Base-by-base conservation (phyloP, 2,329 filamentous ascomycete species). In the Apiospora aurea region DNA sequence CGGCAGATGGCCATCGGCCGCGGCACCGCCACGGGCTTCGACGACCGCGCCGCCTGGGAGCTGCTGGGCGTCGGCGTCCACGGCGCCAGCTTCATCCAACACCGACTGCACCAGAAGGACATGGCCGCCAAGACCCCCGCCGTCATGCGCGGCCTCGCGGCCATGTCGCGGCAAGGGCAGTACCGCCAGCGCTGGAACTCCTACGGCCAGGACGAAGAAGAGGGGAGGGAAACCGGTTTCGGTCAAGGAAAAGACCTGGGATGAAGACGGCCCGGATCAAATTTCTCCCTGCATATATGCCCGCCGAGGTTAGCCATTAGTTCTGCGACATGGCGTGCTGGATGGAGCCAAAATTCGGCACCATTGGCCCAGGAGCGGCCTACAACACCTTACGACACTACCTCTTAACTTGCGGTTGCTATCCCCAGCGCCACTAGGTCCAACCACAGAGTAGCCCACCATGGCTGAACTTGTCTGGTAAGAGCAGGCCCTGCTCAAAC, bases 1-100 rank as follows among this genome's bases (percentile, higher is more conserved):
- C 77, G 78, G 49, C 79, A 79, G 71, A 71, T 79, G 24, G 75
- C 71, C 24, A 21, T 41, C n/a, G 68, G 68, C 10, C 68, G 68
- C n/a, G 75, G 70, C 34, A 77, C 77, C 57, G 69, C 74, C 1
- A 73, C 71, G 5, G 75, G 72, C 41, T 76, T 77, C 44, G 75
- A 76, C 21, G 78, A 76, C 1, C 73, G 77, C 49, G 74, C 74
- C 1, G 69, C 70, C 16, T 76, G 79, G 38, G 61, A 57, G 18
- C 49, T 73, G 26, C 34, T 73, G 16, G 61, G 68, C 26, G 18
- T 13, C 11, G 67, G 26, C 21, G 34, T 29, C 34, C 66, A 53
- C 18, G 64, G 71, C 16, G 34, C n/a, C 14, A 26, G 29, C n/a
- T 73, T 72, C 44, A 49, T 67, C 24, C 38, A 46, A 26, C 41